Conservation (phyloP, 1,284 basidiomycete genomes). For the Ganoderma meredithae region DNA sequence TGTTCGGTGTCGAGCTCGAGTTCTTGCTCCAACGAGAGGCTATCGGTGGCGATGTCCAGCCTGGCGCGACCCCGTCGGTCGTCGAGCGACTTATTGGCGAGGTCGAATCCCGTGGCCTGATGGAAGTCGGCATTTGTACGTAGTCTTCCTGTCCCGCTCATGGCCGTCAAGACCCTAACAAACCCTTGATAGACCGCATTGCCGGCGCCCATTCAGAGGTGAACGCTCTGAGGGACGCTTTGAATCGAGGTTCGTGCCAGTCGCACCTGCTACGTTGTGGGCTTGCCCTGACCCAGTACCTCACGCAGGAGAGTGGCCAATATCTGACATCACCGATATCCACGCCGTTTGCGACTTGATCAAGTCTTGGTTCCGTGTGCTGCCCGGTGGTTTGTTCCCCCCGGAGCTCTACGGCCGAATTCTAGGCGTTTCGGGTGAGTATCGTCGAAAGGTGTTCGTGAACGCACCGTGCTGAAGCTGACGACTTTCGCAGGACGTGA, state of each 20-base stretch:
- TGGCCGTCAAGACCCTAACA: not conserved
- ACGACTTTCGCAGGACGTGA: constrained; percentile 27
- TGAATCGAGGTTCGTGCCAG: constrained; percentile 65
- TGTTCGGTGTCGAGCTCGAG: constrained; percentile 80
- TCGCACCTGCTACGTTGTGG: not conserved
- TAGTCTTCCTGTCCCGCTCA: constrained; percentile 20
- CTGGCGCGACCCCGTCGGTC: constrained; percentile 69
- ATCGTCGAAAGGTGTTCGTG: not conserved
- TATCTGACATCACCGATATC: constrained; percentile 69
- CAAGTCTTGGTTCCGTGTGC: constrained; percentile 83
- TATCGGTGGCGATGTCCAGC: constrained; percentile 51
- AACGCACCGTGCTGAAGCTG: not conserved
- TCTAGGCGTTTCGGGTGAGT: constrained; percentile 72
- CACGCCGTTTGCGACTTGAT: constrained; percentile 83
- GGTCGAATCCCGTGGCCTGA: constrained; percentile 77
- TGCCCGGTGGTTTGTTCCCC: constrained; percentile 83
- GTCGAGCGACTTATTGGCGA: constrained; percentile 71
- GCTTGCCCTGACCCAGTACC: not conserved
- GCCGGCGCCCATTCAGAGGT: constrained; percentile 80
- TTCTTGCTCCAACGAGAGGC: constrained; percentile 73
- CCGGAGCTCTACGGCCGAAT: constrained; percentile 70
- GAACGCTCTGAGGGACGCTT: constrained; percentile 70
- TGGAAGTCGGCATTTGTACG: constrained; percentile 84
- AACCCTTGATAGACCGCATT: constrained; percentile 66
- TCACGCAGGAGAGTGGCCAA: constrained; percentile 62